Base-by-base conservation (phyloP, 495 filamentous ascomycete genomes). In the Hypomontagnella submonticulosa region DNA sequence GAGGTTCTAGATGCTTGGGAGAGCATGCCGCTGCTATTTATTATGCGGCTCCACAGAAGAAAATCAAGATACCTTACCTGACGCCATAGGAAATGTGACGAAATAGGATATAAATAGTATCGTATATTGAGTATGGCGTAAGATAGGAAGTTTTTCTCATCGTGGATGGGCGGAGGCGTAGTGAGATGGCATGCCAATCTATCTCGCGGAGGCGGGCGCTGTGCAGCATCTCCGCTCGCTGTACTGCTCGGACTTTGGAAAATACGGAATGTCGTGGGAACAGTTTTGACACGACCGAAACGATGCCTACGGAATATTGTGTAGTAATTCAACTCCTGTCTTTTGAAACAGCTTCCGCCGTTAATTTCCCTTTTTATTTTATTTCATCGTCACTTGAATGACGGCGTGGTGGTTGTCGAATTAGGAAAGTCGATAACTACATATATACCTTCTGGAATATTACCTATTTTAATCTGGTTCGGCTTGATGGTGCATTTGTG, bases 391-490 rank as follows among this genome's bases (percentile, higher is more conserved):
- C n/a, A 43, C 42, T 33, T n/a, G 38, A 46, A 15, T 18, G 40
- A 36, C 30, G 43, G 47, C 19, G 37, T 33, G 37, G 42, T 44
- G 49, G 15, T 18, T 59, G n/a, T 55, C 20, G 4, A 42, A 63
- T 46, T 60, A 56, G 59, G 55, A 44, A 63, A 60, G 36, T 60
- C 49, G 37, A 54, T 20, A 19, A 18, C 23, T 27, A 27, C n/a
- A n/a, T n/a, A n/a, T n/a, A n/a, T 30, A 9, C 46, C 60, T 69
- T 50, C 56, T 58, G 61, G 55, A 69, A 58, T 33, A 56, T 38
- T 61, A 5, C 55, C 61, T 30, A 41, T 44, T 47, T 37, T n/a
- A 44, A 56, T 44, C 52, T 50, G 20, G 43, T 47, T 56, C 60
- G 66, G 60, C 27, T 56, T 57, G 50, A 52, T 36, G n/a, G 15